Percentiles rank a stretch among this genome's conserved stretches.
Conservation (phyloP, 2,329 filamentous ascomycete species). For the Chrysoporthe cubensis region DNA sequence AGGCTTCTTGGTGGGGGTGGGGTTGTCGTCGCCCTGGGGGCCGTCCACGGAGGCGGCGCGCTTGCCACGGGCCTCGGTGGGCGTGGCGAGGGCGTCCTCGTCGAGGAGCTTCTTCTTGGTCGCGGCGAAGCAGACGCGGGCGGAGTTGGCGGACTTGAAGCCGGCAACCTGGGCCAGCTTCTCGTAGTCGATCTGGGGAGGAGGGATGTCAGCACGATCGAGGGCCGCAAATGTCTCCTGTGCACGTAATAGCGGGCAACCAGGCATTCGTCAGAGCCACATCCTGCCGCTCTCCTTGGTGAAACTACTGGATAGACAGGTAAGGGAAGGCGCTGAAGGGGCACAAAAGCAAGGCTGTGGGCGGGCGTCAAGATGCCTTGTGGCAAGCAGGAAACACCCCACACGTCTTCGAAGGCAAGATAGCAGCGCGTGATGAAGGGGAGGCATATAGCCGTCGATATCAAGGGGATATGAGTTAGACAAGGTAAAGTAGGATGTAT, state of each 20-base stretch:
- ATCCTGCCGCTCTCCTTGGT: background rate
- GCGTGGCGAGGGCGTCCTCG: background rate
- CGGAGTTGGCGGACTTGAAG: constrained; percentile 8
- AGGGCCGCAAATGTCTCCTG: background rate
- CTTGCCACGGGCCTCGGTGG: background rate
- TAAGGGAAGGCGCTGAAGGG: background rate
- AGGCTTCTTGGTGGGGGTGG: constrained; percentile 11
- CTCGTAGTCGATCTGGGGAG: constrained; percentile 8
- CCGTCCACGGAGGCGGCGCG: background rate
- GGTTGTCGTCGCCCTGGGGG: background rate
- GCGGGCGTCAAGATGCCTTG: background rate
- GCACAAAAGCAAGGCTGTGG: background rate
- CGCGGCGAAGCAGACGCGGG: background rate
- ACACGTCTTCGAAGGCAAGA: no score
- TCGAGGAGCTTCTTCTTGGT: constrained; percentile 16
- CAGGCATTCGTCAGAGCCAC: no score
- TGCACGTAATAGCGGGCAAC: no score
- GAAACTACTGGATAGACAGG: background rate
- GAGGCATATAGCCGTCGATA: background rate
- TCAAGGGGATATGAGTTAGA: no score
- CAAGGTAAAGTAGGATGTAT: background rate
- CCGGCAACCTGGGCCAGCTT: constrained; percentile 16
- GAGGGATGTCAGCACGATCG: background rate
- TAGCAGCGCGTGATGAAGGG: background rate
- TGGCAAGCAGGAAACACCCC: background rate